Conservation (phyloP, 2,329 filamentous ascomycete species). For the Fusarium compactum region DNA sequence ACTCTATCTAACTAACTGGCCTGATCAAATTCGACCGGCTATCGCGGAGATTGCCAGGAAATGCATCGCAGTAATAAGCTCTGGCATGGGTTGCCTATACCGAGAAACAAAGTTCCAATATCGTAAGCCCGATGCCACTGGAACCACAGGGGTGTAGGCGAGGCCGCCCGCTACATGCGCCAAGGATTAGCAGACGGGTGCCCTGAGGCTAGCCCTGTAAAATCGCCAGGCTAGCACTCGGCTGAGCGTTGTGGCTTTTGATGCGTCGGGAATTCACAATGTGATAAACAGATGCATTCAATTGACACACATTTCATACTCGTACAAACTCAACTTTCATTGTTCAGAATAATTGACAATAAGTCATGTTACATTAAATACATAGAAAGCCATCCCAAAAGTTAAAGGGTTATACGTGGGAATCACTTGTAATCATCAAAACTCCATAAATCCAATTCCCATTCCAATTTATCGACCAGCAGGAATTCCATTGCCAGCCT, state of each 20-base stretch:
- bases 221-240: neutral
- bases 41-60: neutral
- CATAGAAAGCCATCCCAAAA: conserved; percentile 18
- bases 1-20: neutral
- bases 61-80: neutral
- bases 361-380: conserved; percentile 32
- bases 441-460: conserved; percentile 22
- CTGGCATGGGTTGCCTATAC: neutral
- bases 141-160: neutral
- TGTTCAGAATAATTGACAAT: conserved; percentile 16
- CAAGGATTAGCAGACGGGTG: neutral
- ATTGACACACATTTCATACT: neutral
- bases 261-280: neutral
- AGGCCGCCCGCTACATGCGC: neutral
- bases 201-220: neutral
- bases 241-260: neutral
- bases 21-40: neutral
- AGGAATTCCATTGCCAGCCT: conserved; percentile 35
- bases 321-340: neutral
- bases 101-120: neutral
- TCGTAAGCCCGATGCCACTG: too few relatives aligned
- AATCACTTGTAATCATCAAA: conserved; percentile 38
- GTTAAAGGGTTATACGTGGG: conserved; percentile 4
- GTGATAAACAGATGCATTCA: neutral
- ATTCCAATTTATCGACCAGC: neutral